These are phyloP conservation scores for Pascua guehoae DNA, from an alignment of 1,284 basidiomycete genomes.

Conservation along the genomic window DNA sequence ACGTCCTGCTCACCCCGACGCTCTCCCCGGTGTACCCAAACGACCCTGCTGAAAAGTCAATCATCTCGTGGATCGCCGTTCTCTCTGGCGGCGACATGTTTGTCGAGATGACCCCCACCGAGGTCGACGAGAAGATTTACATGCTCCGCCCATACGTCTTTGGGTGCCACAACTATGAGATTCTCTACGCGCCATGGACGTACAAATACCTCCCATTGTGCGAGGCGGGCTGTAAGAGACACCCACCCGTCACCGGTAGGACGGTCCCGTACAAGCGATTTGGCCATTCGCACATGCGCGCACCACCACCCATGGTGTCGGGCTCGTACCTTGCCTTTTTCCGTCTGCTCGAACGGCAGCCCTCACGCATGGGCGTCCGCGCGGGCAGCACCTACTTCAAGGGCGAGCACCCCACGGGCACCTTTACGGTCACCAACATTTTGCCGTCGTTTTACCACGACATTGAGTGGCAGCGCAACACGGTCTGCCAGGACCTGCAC, in stretches of 20 bases:
- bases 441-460: conserved; percentile 45
- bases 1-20: conserved; percentile 45
- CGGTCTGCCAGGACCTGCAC: conserved; percentile 50
- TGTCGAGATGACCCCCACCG: conserved; percentile 40
- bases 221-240: conserved; percentile 21
- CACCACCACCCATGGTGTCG: conserved; percentile 37
- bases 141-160: conserved; percentile 55
- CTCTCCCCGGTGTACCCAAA: conserved; percentile 48
- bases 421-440: conserved; percentile 32
- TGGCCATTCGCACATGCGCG: conserved; percentile 38
- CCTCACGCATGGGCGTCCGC: conserved; percentile 30
- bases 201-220: conserved; percentile 45
- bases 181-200: conserved; percentile 52
- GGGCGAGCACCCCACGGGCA: conserved; percentile 12
- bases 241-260: conserved; percentile 21
- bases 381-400: conserved; percentile 23
- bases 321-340: conserved; percentile 37
- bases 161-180: conserved; percentile 53
- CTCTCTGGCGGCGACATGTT: conserved; percentile 33
- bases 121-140: conserved; percentile 55
- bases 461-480: conserved; percentile 48
- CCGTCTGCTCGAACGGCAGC: conserved; percentile 38
- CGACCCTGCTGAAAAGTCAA: conserved; percentile 41
- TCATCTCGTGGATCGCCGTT: conserved; percentile 36
- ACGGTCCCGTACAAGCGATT: conserved; percentile 41